A percentile compares a stretch with the other conserved stretches of the same genome.
These are phyloP conservation scores for Saitozyma sp. DNA, from an alignment of 768 basidiomycete genomes.

Conservation along the genomic window DNA sequence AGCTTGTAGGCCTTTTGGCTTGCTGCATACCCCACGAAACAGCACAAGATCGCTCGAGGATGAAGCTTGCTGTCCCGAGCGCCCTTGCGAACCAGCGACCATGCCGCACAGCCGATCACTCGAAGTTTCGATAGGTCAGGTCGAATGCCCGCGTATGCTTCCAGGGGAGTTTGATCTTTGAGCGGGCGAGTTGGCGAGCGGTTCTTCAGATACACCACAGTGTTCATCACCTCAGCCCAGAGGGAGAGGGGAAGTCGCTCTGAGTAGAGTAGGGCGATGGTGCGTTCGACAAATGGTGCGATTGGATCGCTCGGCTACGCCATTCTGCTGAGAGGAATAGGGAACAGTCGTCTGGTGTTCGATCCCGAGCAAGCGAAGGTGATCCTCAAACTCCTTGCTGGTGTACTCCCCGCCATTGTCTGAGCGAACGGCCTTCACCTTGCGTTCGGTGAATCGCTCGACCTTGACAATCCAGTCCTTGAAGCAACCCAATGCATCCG, in stretches of 20 bases:
- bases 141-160: background rate
- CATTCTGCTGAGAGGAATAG: slow-evolving; percentile 10
- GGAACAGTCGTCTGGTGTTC: slow-evolving; percentile 9
- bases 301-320: slow-evolving; percentile 10
- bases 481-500: slow-evolving; percentile 8
- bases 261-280: slow-evolving; percentile 7
- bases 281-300: slow-evolving; percentile 7
- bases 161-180: slow-evolving; percentile 2
- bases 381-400: slow-evolving; percentile 4
- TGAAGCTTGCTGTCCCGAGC: slow-evolving; percentile 5
- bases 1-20: slow-evolving; percentile 8
- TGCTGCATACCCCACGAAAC: slow-evolving; percentile 4
- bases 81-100: slow-evolving; percentile 3
- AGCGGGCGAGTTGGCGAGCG: slow-evolving; percentile 9
- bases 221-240: slow-evolving; percentile 10
- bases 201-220: slow-evolving; percentile 13
- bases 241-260: slow-evolving; percentile 6
- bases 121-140: slow-evolving; percentile 2
- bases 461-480: slow-evolving; percentile 9
- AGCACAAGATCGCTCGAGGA: slow-evolving; percentile 4
- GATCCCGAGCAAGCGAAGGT: slow-evolving; percentile 7
- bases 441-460: slow-evolving; percentile 7
- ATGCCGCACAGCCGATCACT: slow-evolving; percentile 6
- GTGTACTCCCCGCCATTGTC: slow-evolving; percentile 13
- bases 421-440: slow-evolving; percentile 10